Evolutionary conservation across 1,284 basidiomycete genomes (phyloP).

Genomic region (Papiliotrema terrestris): DNA sequence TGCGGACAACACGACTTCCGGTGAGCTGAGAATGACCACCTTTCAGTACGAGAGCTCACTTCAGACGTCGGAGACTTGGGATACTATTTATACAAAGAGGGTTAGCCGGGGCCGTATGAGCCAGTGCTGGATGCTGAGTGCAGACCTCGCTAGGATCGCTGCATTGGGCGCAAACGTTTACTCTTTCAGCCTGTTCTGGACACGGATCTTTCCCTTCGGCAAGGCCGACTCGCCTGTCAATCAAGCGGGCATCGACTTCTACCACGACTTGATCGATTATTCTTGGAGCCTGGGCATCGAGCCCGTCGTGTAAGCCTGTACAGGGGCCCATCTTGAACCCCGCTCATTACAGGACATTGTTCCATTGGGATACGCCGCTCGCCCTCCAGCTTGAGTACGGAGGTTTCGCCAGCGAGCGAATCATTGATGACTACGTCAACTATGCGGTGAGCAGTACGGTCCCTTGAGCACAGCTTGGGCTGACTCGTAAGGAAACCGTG

Average conservation of each 20-base stretch:
- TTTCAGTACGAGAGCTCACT: not conserved
- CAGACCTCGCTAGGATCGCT: constrained; percentile 14
- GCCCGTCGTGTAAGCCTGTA: constrained; percentile 9
- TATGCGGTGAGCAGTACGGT: constrained; percentile 4
- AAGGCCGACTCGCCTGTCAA: constrained; percentile 11
- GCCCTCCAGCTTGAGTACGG: constrained; percentile 63
- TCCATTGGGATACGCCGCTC: constrained; percentile 74
- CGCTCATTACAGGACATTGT: constrained; percentile 57
- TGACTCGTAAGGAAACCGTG: constrained; percentile 6
- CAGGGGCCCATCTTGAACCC: not conserved
- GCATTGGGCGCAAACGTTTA: constrained; percentile 15
- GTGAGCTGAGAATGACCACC: not conserved
- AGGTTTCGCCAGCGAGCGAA: constrained; percentile 12
- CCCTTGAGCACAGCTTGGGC: not conserved
- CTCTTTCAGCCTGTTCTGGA: constrained; percentile 16
- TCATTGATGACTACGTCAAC: constrained; percentile 19
- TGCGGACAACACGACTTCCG: constrained; percentile 17
- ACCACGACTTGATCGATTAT: constrained; percentile 9
- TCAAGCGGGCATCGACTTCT: constrained; percentile 11
- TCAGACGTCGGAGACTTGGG: constrained; percentile 17
- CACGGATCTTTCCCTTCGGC: constrained; percentile 13
- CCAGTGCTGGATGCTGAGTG: not conserved
- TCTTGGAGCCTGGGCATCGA: constrained; percentile 11
- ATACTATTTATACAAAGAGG: constrained; percentile 21
- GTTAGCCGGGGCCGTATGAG: not conserved